These are phyloP conservation scores for Plasmodium relictum DNA, from an alignment of 169 alveolate species.

Conservation along the genomic window DNA sequence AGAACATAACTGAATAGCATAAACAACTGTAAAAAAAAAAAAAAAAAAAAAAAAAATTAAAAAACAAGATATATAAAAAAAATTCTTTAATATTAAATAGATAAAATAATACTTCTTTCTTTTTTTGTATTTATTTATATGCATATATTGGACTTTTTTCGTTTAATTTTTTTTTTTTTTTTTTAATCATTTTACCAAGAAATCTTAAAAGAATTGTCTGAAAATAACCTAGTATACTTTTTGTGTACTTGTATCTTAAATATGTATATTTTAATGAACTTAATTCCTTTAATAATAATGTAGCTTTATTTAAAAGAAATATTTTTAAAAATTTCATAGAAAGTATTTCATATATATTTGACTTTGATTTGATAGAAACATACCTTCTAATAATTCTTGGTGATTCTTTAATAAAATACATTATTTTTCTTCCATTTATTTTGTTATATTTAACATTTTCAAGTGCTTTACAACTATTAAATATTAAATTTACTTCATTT, in stretches of 20 bases:
- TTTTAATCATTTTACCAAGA: not conserved
- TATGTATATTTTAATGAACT: constrained; percentile 16
- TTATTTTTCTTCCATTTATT: constrained; percentile 5
- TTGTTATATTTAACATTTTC: constrained; percentile 35
- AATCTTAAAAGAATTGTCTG: constrained; percentile 31
- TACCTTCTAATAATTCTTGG: constrained; percentile 33
- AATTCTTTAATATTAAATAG: not conserved
- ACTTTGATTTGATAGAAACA: constrained; percentile 12
- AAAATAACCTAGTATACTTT: constrained; percentile 19
- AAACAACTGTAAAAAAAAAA: constrained; percentile 14
- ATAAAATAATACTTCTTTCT: not conserved
- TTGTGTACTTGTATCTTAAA: not conserved
- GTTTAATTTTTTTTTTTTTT: not conserved
- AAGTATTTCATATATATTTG: not conserved
- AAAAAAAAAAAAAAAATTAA: not conserved
- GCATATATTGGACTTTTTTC: not conserved
- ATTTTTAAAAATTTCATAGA: constrained; percentile 9
- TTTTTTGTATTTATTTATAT: not conserved
- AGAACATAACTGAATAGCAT: constrained; percentile 19
- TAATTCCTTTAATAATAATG: not conserved
- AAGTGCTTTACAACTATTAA: constrained; percentile 56
- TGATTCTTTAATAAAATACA: constrained; percentile 14
- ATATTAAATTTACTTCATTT: constrained; percentile 59
- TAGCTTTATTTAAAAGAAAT: not conserved
- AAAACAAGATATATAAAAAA: not conserved